A percentile compares a stretch with the other conserved stretches of the same genome.
These are phyloP conservation scores for Solanum corneliomulleri DNA, from an alignment of 257 asterid species.

Conservation along the genomic window DNA sequence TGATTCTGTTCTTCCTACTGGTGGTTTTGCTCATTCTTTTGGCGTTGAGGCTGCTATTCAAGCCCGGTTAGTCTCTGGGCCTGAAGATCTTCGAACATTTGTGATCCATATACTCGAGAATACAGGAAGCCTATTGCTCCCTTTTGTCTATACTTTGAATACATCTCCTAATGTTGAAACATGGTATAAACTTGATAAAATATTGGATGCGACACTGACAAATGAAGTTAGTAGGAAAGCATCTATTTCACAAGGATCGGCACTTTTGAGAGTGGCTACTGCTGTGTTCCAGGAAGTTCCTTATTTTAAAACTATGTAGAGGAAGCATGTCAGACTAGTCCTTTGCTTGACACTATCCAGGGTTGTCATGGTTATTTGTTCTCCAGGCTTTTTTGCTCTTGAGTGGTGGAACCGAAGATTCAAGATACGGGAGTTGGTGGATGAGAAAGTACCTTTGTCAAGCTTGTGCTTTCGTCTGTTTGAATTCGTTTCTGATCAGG, in stretches of 20 bases:
- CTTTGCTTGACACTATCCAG: conserved; percentile 78
- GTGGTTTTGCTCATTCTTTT: conserved; percentile 94
- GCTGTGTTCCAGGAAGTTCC: conserved; percentile 62
- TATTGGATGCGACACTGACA: conserved; percentile 56
- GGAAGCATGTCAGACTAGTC: conserved; percentile 89
- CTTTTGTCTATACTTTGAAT: conserved; percentile 44
- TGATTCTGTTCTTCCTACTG: conserved; percentile 91
- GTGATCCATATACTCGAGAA: conserved; percentile 56
- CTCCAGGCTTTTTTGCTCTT: conserved; percentile 88
- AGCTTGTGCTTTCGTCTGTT: not conserved
- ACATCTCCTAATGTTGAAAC: conserved; percentile 46
- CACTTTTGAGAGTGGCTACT: conserved; percentile 75
- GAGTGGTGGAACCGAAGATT: not conserved
- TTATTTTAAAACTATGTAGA: conserved; percentile 38
- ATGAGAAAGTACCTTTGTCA: not conserved
- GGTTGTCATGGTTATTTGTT: conserved; percentile 94
- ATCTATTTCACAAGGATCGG: conserved; percentile 76
- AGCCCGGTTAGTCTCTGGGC: conserved; percentile 38
- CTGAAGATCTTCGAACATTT: conserved; percentile 43
- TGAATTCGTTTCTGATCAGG: not conserved
- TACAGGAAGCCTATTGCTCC: conserved; percentile 84
- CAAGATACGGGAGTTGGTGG: not conserved
- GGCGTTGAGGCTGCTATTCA: conserved; percentile 94
- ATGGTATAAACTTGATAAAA: conserved; percentile 48
- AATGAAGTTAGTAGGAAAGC: conserved; percentile 79